A percentile compares a stretch with the other conserved stretches of the same genome.
These are phyloP conservation scores for Kokia cookei DNA, from an alignment of 441 rosid genomes.

Conservation along the genomic window DNA sequence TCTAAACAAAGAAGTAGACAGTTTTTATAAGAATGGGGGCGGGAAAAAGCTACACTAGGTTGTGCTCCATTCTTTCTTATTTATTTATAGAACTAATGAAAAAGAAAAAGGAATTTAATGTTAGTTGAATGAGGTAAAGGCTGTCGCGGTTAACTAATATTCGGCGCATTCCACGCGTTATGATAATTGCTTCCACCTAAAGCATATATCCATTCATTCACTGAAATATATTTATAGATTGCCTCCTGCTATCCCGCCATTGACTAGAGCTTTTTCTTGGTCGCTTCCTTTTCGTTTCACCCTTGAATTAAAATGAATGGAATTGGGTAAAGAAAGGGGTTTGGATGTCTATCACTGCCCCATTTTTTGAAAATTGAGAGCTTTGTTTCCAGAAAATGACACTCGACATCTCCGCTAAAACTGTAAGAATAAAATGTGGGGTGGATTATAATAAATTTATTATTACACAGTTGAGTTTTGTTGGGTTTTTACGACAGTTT, in stretches of 20 bases:
- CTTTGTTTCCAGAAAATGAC: neutral
- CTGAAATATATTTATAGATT: neutral
- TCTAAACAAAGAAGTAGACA: neutral
- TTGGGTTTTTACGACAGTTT: neutral
- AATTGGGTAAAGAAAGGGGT: neutral
- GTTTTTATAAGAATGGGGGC: constrained; percentile 15
- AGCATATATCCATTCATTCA: constrained; percentile 23
- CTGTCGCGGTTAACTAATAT: neutral
- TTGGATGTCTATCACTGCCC: neutral
- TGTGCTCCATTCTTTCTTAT: neutral
- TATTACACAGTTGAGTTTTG: neutral
- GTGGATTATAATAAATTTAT: too few relatives aligned
- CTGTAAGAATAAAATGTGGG: too few relatives aligned
- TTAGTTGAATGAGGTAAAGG: neutral
- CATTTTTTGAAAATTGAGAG: neutral
- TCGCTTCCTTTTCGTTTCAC: neutral
- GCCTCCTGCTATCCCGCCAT: constrained; percentile 20
- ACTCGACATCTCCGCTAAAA: too few relatives aligned
- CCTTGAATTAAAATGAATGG: neutral
- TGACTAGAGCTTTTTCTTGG: neutral
- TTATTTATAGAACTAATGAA: neutral
- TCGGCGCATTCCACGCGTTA: constrained; percentile 48
- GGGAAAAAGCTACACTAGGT: constrained; percentile 7
- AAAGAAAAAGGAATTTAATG: neutral
- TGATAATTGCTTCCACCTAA: constrained; percentile 37